Evolutionary conservation across 768 basidiomycete species (phyloP).

Genomic region (Trametes cingulata): DNA sequence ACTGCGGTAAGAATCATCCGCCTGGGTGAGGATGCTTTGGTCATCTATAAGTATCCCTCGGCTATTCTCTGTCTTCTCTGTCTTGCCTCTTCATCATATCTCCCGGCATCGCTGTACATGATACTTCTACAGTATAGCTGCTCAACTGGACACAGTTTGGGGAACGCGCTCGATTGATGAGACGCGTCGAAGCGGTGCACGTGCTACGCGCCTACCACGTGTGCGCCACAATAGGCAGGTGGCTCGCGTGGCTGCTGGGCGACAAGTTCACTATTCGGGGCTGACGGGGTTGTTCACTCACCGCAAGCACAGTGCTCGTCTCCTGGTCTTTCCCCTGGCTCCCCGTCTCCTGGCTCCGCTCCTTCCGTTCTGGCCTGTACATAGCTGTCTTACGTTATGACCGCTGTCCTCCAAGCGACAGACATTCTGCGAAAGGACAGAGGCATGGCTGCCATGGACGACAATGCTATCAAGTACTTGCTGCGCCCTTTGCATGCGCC

Average conservation of each 20-base stretch:
- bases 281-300: conserved; percentile 23
- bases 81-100: too few species aligned
- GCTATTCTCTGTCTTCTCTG: too few species aligned
- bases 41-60: too few species aligned
- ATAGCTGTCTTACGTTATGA: conserved; percentile 20
- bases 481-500: conserved; percentile 19
- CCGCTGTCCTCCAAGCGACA: conserved; percentile 62
- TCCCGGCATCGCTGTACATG: too few species aligned
- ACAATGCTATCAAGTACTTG: conserved; percentile 59
- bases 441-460: conserved; percentile 61
- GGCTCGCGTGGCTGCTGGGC: conserved; percentile 27
- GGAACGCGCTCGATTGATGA: neutral
- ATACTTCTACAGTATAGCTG: too few species aligned
- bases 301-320: conserved; percentile 15
- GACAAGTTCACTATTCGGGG: conserved; percentile 26
- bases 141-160: too few species aligned
- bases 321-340: conserved; percentile 5
- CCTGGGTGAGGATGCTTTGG: too few species aligned
- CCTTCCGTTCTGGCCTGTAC: conserved; percentile 19
- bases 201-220: conserved; percentile 16
- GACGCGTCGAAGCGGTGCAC: conserved; percentile 2
- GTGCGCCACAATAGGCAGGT: conserved; percentile 20
- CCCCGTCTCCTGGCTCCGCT: conserved; percentile 12
- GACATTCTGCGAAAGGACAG: conserved; percentile 61
- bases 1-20: too few species aligned